Evolutionary conservation across 2,329 filamentous ascomycete species (phyloP).

Genomic region (Aspergillus quadricinctus): DNA sequence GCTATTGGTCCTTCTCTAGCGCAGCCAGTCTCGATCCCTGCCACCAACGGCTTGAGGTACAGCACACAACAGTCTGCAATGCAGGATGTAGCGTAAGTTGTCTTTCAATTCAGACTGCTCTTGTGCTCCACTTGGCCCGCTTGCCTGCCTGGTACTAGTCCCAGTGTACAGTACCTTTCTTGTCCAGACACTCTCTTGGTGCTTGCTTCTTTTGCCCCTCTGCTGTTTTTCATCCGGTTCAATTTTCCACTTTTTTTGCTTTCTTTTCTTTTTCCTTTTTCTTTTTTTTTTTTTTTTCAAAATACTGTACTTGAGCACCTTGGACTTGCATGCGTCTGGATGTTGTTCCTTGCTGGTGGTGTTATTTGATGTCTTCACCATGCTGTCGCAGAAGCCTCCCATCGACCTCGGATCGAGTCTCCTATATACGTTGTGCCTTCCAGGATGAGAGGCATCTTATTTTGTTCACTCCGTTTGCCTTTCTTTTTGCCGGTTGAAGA

Average conservation of each 20-base stretch:
- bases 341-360: constrained; percentile 8
- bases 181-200: constrained; percentile 28
- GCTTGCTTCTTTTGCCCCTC: constrained; percentile 16
- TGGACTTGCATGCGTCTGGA: constrained; percentile 25
- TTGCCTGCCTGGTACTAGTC: constrained; percentile 24
- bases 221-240: constrained; percentile 13
- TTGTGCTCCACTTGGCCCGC: constrained; percentile 28
- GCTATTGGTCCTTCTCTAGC: constrained; percentile 44
- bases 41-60: constrained; percentile 49
- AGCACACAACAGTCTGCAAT: constrained; percentile 48
- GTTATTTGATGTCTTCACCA: constrained; percentile 7
- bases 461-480: constrained; percentile 2
- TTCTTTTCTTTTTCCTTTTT: background rate
- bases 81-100: constrained; percentile 54
- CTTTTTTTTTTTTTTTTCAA: constrained; percentile 1
- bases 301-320: constrained; percentile 3
- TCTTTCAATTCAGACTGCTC: constrained; percentile 37
- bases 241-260: background rate
- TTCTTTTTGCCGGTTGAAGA: constrained; percentile 1
- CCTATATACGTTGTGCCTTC: constrained; percentile 11
- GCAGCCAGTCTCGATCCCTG: constrained; percentile 43
- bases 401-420: constrained; percentile 3
- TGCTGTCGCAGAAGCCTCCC: constrained; percentile 7
- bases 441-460: constrained; percentile 6
- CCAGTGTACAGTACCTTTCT: constrained; percentile 21